phyloP scores from a whole-genome alignment of 805 yeast species.

The Yamadazyma paraphyllophila region DNA sequence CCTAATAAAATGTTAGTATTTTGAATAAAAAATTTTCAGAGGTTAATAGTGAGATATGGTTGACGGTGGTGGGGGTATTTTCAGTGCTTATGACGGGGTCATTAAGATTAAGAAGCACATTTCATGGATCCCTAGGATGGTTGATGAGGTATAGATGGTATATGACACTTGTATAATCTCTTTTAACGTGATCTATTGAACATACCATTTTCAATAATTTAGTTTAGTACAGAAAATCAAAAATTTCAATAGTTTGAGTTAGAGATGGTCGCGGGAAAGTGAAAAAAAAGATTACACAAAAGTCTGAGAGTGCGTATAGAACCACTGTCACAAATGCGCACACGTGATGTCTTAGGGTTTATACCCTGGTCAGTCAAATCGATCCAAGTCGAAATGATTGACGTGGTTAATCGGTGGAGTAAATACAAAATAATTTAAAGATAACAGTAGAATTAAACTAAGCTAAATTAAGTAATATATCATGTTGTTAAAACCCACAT shows the following conservation, averaged over 20 bases:
- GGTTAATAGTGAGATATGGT: background rate
- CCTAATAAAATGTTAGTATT: slow-evolving; percentile 40
- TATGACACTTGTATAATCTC: background rate
- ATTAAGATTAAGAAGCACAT: background rate
- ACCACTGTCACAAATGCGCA: background rate
- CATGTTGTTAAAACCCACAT: background rate
- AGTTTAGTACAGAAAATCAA: slow-evolving; percentile 7
- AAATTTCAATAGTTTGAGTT: slow-evolving; percentile 6
- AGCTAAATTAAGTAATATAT: background rate
- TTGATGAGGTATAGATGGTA: no score
- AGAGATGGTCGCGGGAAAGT: slow-evolving; percentile 6
- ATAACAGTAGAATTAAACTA: background rate
- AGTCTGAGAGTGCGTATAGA: background rate
- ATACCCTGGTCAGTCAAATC: slow-evolving; percentile 1
- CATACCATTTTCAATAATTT: slow-evolving; percentile 17
- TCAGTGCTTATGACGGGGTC: no score
- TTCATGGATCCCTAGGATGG: background rate
- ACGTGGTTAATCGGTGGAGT: background rate
- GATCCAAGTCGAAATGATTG: background rate
- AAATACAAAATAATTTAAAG: background rate
- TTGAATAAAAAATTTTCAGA: slow-evolving; percentile 2
- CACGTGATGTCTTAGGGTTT: slow-evolving; percentile 2
- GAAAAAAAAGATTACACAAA: slow-evolving; percentile 6
- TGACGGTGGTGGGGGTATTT: no score
- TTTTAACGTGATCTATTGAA: background rate